phyloP scores from a whole-genome alignment of 257 asterid species.

The Salvia splendens region DNA sequence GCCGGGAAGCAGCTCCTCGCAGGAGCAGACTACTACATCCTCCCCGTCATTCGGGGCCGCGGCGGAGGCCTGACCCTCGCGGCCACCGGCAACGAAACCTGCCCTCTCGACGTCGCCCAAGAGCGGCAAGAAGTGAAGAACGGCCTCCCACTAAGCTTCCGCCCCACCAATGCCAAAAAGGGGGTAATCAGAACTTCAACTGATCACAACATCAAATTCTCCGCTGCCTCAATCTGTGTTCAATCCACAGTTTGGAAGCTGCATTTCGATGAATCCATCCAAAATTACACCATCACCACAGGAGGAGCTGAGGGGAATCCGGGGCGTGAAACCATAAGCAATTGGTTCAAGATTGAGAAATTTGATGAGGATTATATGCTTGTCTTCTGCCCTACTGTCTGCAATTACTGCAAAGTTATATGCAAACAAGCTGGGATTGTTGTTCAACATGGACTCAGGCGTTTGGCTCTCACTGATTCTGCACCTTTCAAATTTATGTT shows the following conservation, averaged over 20 bases:
- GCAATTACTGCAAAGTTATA: constrained; percentile 49
- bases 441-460: constrained; percentile 46
- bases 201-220: constrained; percentile 51
- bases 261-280: constrained; percentile 31
- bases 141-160: constrained; percentile 56
- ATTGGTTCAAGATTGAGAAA: constrained; percentile 37
- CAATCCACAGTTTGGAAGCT: constrained; percentile 51
- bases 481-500: constrained; percentile 33
- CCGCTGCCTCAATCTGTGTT: constrained; percentile 39
- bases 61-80: constrained; percentile 61
- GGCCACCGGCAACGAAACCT: constrained; percentile 30
- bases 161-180: constrained; percentile 39
- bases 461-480: constrained; percentile 34
- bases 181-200: constrained; percentile 44
- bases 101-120: constrained; percentile 56
- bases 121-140: constrained; percentile 31
- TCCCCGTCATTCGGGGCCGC: constrained; percentile 53
- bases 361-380: neutral
- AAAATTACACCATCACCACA: constrained; percentile 34
- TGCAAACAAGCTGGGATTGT: constrained; percentile 44
- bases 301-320: constrained; percentile 61
- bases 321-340: constrained; percentile 37
- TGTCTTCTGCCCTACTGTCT: constrained; percentile 48
- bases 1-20: constrained; percentile 31
- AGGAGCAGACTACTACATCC: constrained; percentile 42